Evolutionary conservation across 441 rosid genomes (phyloP).

Genomic region (Syzygium syzygioides): DNA sequence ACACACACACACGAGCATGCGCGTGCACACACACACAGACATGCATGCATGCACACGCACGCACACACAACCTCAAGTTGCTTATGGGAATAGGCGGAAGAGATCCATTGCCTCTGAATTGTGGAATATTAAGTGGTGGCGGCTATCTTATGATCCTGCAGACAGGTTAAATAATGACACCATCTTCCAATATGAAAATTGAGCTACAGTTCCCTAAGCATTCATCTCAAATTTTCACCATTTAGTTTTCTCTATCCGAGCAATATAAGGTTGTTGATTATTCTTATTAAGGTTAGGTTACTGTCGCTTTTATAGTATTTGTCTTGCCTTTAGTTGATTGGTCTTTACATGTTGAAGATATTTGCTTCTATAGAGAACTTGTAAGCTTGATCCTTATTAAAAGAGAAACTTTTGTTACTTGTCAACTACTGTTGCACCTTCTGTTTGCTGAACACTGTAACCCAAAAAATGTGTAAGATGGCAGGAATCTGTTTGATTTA

Average conservation of each 20-base stretch:
- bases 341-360: background rate
- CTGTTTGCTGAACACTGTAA: background rate
- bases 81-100: background rate
- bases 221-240: background rate
- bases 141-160: background rate
- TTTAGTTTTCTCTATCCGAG: background rate
- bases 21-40: background rate
- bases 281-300: background rate
- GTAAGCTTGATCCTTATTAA: background rate
- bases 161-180: background rate
- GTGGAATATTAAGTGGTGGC: background rate
- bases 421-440: background rate
- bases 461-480: background rate
- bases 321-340: background rate
- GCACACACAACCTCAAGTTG: background rate
- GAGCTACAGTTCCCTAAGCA: background rate
- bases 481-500: background rate
- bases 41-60: rapidly evolving
- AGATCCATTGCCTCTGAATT: background rate
- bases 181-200: background rate
- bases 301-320: background rate
- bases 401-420: background rate
- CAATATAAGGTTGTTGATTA: background rate
- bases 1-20: rapidly evolving
- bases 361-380: background rate